These are phyloP conservation scores for Hirsutella rhossiliensis DNA, from an alignment of 2,329 filamentous ascomycete genomes.

Conservation along the genomic window DNA sequence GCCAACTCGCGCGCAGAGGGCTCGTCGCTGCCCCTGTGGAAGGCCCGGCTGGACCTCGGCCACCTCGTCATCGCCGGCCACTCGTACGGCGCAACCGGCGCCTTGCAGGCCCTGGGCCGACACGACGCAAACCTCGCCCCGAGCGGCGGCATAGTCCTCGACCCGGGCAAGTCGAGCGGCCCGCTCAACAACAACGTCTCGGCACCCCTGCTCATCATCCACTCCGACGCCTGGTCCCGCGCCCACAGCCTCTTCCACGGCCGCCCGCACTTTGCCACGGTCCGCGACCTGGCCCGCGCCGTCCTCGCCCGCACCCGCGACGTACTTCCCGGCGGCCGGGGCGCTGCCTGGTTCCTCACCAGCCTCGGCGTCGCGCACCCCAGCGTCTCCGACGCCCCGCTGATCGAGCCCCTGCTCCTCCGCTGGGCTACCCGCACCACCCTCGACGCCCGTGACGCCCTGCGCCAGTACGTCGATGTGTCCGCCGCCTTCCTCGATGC, in stretches of 20 bases:
- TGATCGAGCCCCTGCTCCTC: slow-evolving; percentile 49
- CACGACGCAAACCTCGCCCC: slow-evolving; percentile 25
- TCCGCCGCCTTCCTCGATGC: slow-evolving; percentile 45
- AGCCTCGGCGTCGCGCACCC: slow-evolving; percentile 46
- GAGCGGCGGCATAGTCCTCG: slow-evolving; percentile 48
- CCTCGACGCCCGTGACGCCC: slow-evolving; percentile 41
- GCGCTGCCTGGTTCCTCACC: slow-evolving; percentile 41
- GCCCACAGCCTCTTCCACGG: slow-evolving; percentile 46
- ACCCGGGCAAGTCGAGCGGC: slow-evolving; percentile 54
- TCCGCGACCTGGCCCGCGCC: slow-evolving; percentile 39
- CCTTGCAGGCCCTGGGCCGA: slow-evolving; percentile 40
- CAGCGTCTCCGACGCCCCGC: slow-evolving; percentile 52
- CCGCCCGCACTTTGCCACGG: slow-evolving; percentile 51
- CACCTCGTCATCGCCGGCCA: slow-evolving; percentile 49
- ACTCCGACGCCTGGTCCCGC: slow-evolving; percentile 54
- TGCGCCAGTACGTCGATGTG: slow-evolving; percentile 48
- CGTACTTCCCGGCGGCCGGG: no score
- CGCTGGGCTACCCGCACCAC: slow-evolving; percentile 49
- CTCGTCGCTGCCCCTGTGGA: slow-evolving; percentile 34
- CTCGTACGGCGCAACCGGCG: slow-evolving; percentile 54
- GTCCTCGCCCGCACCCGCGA: slow-evolving; percentile 28
- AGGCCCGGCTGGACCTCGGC: slow-evolving; percentile 37
- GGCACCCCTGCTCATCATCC: slow-evolving; percentile 47
- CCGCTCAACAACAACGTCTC: slow-evolving; percentile 45
- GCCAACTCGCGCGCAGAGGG: slow-evolving; percentile 37